Evolutionary conservation across 495 filamentous ascomycete genomes (phyloP).

Genomic region (Talaromyces ruber): DNA sequence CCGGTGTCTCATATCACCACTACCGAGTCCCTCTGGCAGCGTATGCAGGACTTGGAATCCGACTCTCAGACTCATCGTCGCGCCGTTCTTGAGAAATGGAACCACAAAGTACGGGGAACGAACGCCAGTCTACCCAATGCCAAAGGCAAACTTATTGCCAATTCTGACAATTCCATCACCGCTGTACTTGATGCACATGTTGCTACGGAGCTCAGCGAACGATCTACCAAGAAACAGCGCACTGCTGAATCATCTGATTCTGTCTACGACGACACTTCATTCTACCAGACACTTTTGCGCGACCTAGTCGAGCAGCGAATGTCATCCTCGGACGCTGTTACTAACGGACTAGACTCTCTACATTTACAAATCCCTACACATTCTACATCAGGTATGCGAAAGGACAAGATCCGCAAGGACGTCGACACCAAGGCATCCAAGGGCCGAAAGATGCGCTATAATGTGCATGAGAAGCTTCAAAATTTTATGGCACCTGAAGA

Average conservation of each 20-base stretch:
- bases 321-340: conserved; percentile 34
- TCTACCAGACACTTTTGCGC: conserved; percentile 86
- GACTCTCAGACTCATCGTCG: conserved; percentile 34
- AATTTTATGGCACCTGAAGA: conserved; percentile 98
- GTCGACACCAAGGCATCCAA: conserved; percentile 95
- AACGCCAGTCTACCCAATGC: conserved; percentile 25
- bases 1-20: conserved; percentile 40
- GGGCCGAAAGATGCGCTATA: conserved; percentile 85
- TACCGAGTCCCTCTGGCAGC: conserved; percentile 57
- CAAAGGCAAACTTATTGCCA: conserved; percentile 36
- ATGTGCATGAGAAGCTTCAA: conserved; percentile 91
- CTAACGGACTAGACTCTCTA: conserved; percentile 33
- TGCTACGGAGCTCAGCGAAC: conserved; percentile 50
- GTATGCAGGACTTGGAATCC: conserved; percentile 59
- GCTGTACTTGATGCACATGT: conserved; percentile 70
- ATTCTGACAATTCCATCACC: conserved; percentile 47
- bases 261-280: conserved; percentile 87
- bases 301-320: conserved; percentile 85
- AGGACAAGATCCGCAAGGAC: conserved; percentile 70
- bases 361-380: conserved; percentile 28
- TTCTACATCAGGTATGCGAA: conserved; percentile 56
- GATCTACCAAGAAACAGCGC: conserved; percentile 50
- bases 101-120: conserved; percentile 41
- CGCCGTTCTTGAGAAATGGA: conserved; percentile 39
- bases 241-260: conserved; percentile 11